Evolutionary conservation across 352 stramenopile genomes (phyloP), one percentile per base, ranked within the genome.

Genomic region (Phytophthora palmivora): DNA sequence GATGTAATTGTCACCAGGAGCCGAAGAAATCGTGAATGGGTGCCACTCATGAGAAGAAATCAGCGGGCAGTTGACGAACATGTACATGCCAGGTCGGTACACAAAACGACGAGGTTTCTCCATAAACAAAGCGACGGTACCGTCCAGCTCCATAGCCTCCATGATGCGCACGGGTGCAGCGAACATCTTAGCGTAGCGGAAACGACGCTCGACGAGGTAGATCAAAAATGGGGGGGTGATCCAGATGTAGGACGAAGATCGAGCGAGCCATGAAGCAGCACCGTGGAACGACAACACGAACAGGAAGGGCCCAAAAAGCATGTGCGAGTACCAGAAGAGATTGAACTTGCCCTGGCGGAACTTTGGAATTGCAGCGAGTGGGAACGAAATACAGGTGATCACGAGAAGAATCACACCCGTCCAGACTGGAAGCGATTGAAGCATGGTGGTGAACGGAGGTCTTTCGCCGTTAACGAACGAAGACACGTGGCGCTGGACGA

Each of bases 21-120:
- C 88, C 12, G 85, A 96, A 24, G 89, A 96, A 52, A 98, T 89
- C 10, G 87, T 97, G 73, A 97, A 98, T 42, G 92, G 91, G 50
- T 98, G 92, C 90, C 90, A 97, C 74, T 97, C 83, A 28, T 88
- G 73, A 5, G 63, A 59, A 21, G 87, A 95, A 44, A 98, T 85
- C 7, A 79, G 24, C 11, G 89, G 89, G 22, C 91, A 78, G 59
- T 97, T 94, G 45, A 98, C 73, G 54, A 95, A 97, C 49, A 92
- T 73, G 67, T 97, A 97, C 85, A 94, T 92, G 16, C 85, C 85
- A 1, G 85, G 85, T 6, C 74, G 74, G 68, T 89, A 92, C 22
- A 77, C 73, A 51, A 94, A 92, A n/a, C 74, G 74, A 49, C 77
- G 73, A 7, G 85, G 82, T 48, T 90, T 92, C 51, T 91, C 81